phyloP scores from a whole-genome alignment of 331 rosid species.

The Quercus phellos region DNA sequence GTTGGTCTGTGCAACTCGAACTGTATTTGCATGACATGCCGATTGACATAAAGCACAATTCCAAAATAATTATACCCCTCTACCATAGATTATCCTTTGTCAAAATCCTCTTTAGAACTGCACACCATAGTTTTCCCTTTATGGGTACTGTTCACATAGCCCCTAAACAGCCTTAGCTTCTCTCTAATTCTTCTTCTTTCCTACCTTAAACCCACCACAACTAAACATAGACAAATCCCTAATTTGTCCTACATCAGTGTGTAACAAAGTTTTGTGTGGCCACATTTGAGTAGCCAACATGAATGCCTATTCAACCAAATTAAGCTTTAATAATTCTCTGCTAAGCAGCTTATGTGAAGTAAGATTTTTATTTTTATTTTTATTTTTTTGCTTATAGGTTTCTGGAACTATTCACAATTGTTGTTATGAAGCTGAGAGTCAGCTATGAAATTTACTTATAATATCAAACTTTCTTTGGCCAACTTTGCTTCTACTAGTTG shows the following conservation, averaged over 20 bases:
- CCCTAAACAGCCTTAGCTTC: too few species aligned
- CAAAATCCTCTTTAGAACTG: too few species aligned
- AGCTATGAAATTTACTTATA: slow-evolving; percentile 75
- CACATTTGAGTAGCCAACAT: neutral
- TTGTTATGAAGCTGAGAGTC: slow-evolving; percentile 80
- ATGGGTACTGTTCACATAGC: too few species aligned
- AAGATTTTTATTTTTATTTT: slow-evolving; percentile 2
- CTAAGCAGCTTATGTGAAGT: slow-evolving; percentile 12
- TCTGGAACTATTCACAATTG: slow-evolving; percentile 88
- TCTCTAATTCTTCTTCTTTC: too few species aligned
- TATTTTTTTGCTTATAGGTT: slow-evolving; percentile 34
- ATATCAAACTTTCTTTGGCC: slow-evolving; percentile 97
- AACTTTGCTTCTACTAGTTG: slow-evolving; percentile 88
- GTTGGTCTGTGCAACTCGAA: slow-evolving; percentile 48
- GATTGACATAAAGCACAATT: slow-evolving; percentile 14
- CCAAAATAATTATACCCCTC: too few species aligned
- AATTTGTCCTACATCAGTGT: too few species aligned
- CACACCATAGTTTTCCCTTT: too few species aligned
- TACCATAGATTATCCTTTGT: too few species aligned
- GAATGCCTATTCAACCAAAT: neutral
- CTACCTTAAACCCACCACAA: too few species aligned
- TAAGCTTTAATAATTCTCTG: neutral
- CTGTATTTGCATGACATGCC: slow-evolving; percentile 36
- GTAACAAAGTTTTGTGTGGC: too few species aligned
- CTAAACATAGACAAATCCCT: too few species aligned